These are phyloP conservation scores for Chenopodium berlandieri DNA, from an alignment of 148 eudicot species.

Conservation along the genomic window DNA sequence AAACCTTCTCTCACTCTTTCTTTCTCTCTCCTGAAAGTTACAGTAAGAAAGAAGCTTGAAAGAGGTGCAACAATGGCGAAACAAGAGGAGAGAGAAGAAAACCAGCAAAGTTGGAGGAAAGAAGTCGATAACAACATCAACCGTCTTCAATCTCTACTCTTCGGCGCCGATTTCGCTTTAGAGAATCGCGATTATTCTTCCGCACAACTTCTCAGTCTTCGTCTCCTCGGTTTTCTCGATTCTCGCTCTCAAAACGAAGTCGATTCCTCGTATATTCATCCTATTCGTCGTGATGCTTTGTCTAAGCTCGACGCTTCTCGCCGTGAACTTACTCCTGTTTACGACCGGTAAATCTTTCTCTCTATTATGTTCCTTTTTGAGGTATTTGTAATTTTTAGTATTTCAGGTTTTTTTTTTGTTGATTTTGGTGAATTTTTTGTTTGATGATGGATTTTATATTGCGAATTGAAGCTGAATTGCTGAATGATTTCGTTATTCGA, in stretches of 20 bases:
- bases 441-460: background rate
- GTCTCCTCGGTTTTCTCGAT: slow-evolving; percentile 90
- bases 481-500: background rate
- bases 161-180: slow-evolving; percentile 69
- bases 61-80: slow-evolving; percentile 30
- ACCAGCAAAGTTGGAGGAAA: slow-evolving; percentile 60
- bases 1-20: background rate
- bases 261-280: slow-evolving; percentile 62
- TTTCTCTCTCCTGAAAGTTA: background rate
- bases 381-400: background rate
- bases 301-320: slow-evolving; percentile 60
- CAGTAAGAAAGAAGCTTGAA: background rate
- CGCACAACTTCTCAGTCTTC: slow-evolving; percentile 64
- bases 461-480: background rate
- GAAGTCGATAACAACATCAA: slow-evolving; percentile 63
- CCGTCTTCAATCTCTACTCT: slow-evolving; percentile 77
- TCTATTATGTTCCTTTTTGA: no score
- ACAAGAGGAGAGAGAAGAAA: slow-evolving; percentile 33
- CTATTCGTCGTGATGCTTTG: slow-evolving; percentile 69
- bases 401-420: background rate
- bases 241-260: slow-evolving; percentile 47
- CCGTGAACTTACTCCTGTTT: slow-evolving; percentile 48
- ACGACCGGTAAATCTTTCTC: slow-evolving; percentile 59
- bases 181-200: slow-evolving; percentile 54
- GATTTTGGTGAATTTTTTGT: background rate